These are phyloP conservation scores for Microdochium paspali DNA, from an alignment of 2,329 filamentous ascomycete genomes.

Conservation along the genomic window DNA sequence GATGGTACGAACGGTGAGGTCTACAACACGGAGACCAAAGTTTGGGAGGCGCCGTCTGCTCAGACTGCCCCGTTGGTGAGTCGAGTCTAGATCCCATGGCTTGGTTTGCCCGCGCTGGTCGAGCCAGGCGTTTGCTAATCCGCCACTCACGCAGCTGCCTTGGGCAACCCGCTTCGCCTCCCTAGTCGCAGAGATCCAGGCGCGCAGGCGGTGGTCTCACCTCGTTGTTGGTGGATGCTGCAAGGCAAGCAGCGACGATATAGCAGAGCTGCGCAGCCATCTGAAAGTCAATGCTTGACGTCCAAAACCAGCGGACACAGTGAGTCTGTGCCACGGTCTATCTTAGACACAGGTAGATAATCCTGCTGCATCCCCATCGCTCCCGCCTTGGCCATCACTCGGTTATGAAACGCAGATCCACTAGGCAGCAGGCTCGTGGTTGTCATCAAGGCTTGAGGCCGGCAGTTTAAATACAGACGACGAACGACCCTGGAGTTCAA, in stretches of 20 bases:
- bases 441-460: no score
- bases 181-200: slow-evolving; percentile 26
- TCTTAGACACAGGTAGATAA: background rate
- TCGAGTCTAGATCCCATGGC: background rate
- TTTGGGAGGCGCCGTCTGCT: slow-evolving; percentile 40
- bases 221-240: slow-evolving; percentile 46
- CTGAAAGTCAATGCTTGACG: background rate
- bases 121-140: background rate
- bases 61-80: slow-evolving; percentile 14
- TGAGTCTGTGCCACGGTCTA: background rate
- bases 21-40: slow-evolving; percentile 54
- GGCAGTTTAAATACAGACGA: no score
- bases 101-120: background rate
- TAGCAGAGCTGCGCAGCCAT: slow-evolving; percentile 45
- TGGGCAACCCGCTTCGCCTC: slow-evolving; percentile 37
- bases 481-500: no score
- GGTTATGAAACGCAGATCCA: no score
- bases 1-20: slow-evolving; percentile 61
- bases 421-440: no score
- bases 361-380: background rate
- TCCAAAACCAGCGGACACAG: background rate
- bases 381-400: no score
- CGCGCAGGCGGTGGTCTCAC: slow-evolving; percentile 28
- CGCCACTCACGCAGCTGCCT: slow-evolving; percentile 13
- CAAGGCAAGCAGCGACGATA: slow-evolving; percentile 50